Percentiles rank a stretch among this genome's conserved stretches.
Conservation (phyloP, 2,329 filamentous ascomycete species). For the Trichoderma atrobrunneum region DNA sequence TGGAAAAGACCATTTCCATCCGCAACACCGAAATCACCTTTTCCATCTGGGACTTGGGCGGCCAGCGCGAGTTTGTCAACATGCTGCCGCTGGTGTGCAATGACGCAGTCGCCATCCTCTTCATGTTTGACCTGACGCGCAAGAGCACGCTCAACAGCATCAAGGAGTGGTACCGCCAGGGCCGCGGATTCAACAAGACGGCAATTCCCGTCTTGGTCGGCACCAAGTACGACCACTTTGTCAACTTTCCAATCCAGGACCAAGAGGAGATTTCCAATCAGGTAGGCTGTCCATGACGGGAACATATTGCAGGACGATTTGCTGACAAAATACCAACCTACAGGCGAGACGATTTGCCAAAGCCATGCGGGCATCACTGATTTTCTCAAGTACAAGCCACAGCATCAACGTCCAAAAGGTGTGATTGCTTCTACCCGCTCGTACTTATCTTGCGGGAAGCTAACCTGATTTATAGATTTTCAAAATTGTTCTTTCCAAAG, state of each 20-base stretch:
- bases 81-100: slow-evolving; percentile 99
- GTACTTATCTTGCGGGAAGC: not conserved
- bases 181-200: slow-evolving; percentile 98
- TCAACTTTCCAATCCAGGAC: slow-evolving; percentile 95
- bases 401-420: slow-evolving; percentile 99
- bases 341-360: slow-evolving; percentile 94
- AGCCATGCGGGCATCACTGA: slow-evolving; percentile 95
- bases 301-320: not conserved
- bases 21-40: slow-evolving; percentile 99
- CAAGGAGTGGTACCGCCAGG: slow-evolving; percentile 99
- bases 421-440: slow-evolving; percentile 12
- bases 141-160: slow-evolving; percentile 99
- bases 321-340: slow-evolving; percentile 15
- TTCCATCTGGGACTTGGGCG: slow-evolving; percentile 97
- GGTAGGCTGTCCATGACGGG: slow-evolving; percentile 46
- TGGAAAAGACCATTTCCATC: slow-evolving; percentile 99
- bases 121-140: slow-evolving; percentile 98
- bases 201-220: slow-evolving; percentile 97
- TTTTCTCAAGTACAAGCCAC: slow-evolving; percentile 98
- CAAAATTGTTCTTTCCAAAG: slow-evolving; percentile 98
- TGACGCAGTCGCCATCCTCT: slow-evolving; percentile 95
- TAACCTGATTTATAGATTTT: slow-evolving; percentile 68
- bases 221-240: slow-evolving; percentile 98
- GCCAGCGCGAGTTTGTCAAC: slow-evolving; percentile 98
- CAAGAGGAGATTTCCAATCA: slow-evolving; percentile 98